phyloP scores from a whole-genome alignment of 2,329 filamentous ascomycete genomes.

The Aspergillus persii region DNA sequence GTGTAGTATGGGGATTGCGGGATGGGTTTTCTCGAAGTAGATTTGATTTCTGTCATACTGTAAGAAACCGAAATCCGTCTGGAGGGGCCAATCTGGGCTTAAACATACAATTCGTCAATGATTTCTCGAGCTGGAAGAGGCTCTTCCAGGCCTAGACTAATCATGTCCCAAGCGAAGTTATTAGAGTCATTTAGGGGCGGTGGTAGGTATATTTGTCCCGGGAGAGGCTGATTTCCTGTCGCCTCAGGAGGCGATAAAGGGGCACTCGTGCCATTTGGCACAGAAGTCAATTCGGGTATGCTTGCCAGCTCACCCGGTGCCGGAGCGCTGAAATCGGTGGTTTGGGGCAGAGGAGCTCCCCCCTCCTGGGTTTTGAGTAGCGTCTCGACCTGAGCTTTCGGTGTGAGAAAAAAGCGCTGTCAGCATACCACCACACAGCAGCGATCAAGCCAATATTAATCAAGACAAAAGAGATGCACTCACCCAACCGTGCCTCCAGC shows the following conservation, averaged over 20 bases:
- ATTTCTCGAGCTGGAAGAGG: constrained; percentile 73
- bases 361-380: constrained; percentile 77
- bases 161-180: constrained; percentile 78
- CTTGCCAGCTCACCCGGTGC: constrained; percentile 30
- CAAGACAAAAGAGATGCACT: constrained; percentile 35
- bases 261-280: constrained; percentile 21
- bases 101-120: constrained; percentile 74
- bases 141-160: constrained; percentile 78
- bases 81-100: not conserved
- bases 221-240: constrained; percentile 19
- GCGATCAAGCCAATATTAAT: not conserved
- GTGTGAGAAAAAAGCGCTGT: constrained; percentile 9
- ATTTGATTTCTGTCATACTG: constrained; percentile 63
- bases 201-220: constrained; percentile 20
- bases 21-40: constrained; percentile 88
- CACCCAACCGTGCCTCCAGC: constrained; percentile 87
- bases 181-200: constrained; percentile 24
- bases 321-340: constrained; percentile 19
- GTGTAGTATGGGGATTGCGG: constrained; percentile 84
- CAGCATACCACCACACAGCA: constrained; percentile 4
- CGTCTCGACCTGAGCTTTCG: constrained; percentile 84
- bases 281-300: constrained; percentile 23
- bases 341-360: constrained; percentile 26
- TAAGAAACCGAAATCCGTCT: constrained; percentile 13
- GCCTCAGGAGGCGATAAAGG: constrained; percentile 26